A percentile compares a stretch with the other conserved stretches of the same genome.
phyloP scores from a whole-genome alignment of 2,329 filamentous ascomycete genomes.

The Pseudocercospora crystallina region DNA sequence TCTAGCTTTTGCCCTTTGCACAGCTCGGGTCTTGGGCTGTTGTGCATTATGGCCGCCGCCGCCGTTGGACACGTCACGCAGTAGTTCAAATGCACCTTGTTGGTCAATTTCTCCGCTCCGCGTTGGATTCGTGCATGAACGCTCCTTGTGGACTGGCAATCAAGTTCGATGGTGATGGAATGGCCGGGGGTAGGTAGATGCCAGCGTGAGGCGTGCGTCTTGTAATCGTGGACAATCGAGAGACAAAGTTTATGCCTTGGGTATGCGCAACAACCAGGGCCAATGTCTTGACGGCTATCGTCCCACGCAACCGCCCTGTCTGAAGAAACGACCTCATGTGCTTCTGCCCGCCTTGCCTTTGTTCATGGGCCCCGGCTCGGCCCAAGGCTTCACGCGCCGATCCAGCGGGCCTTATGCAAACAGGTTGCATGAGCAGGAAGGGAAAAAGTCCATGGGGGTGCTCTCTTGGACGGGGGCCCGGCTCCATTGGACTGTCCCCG shows the following conservation, averaged over 20 bases:
- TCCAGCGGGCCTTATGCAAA: constrained; percentile 24
- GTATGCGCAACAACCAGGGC: constrained; percentile 12
- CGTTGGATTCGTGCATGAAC: constrained; percentile 22
- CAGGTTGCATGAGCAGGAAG: constrained; percentile 21
- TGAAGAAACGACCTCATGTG: constrained; percentile 13
- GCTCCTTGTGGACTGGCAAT: constrained; percentile 20
- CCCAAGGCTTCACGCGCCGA: constrained; percentile 26
- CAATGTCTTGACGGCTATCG: constrained; percentile 13
- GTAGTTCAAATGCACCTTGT: constrained; percentile 22
- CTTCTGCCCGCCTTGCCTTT: constrained; percentile 2
- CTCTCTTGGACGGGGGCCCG: constrained; percentile 2
- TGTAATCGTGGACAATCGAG: background rate
- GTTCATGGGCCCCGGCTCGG: constrained; percentile 18
- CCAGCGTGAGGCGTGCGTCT: background rate
- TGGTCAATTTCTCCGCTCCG: constrained; percentile 14
- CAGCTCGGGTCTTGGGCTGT: constrained; percentile 12
- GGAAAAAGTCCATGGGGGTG: constrained; percentile 15
- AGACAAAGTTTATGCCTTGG: constrained; percentile 13
- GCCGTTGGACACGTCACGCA: constrained; percentile 19
- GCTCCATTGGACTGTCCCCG: too few relatives aligned
- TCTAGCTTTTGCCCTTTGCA: constrained; percentile 5
- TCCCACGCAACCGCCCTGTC: constrained; percentile 1
- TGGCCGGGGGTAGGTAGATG: too few relatives aligned
- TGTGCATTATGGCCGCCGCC: constrained; percentile 11
- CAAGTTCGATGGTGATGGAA: background rate